Conservation (phyloP, 176 grass and related monocot genomes). For the Chrysopogon serrulatus region DNA sequence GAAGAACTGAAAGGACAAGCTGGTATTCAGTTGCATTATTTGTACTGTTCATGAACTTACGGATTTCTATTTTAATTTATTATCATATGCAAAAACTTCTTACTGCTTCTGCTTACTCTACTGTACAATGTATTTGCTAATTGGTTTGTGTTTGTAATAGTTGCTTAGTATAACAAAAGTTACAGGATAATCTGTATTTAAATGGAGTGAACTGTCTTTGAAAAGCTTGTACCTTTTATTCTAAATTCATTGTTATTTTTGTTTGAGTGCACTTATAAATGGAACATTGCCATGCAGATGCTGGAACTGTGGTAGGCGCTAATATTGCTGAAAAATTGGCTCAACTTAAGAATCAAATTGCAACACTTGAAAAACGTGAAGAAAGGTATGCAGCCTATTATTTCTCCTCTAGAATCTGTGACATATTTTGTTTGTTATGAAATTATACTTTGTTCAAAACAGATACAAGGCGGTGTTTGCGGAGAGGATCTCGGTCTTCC, state of each 20-base stretch:
- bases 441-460: conserved; percentile 28
- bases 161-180: neutral
- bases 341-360: conserved; percentile 96
- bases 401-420: conserved; percentile 1
- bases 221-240: neutral
- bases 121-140: conserved; percentile 1
- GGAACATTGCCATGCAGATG: conserved; percentile 38
- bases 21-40: conserved; percentile 43
- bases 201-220: neutral
- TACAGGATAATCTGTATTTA: neutral
- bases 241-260: conserved; percentile 17
- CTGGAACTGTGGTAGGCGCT: conserved; percentile 53
- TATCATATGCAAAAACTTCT: neutral
- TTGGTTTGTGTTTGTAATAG: neutral
- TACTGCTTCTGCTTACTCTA: neutral
- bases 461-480: conserved; percentile 98
- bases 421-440: conserved; percentile 27
- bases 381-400: conserved; percentile 57
- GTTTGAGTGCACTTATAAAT: neutral
- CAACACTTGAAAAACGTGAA: conserved; percentile 95
- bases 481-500: conserved; percentile 91
- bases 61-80: neutral
- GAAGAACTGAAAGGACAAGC: conserved; percentile 96
- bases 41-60: neutral
- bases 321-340: conserved; percentile 86